A percentile compares a stretch with the other conserved stretches of the same genome.
These are phyloP conservation scores for Vitis labrusca DNA, from an alignment of 164 flowering plant genomes.

Conservation along the genomic window DNA sequence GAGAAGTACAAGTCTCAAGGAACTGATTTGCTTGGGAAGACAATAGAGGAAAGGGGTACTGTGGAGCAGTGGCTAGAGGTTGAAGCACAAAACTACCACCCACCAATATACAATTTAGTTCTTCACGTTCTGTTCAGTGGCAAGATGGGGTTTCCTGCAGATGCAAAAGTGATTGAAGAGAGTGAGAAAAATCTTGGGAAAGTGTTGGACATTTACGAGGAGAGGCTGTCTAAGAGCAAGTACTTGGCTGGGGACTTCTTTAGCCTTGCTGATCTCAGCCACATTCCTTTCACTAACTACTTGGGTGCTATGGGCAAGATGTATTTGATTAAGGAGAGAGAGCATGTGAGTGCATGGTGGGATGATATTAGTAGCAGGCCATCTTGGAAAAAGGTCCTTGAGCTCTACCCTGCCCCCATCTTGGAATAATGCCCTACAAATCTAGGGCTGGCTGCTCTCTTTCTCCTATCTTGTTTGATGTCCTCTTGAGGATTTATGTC, in stretches of 20 bases:
- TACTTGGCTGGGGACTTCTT: constrained; percentile 66
- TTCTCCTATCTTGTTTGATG: too few species aligned
- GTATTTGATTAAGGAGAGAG: constrained; percentile 38
- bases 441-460: too few species aligned
- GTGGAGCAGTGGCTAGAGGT: constrained; percentile 56
- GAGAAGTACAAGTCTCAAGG: constrained; percentile 49
- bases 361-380: constrained; percentile 32
- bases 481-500: too few species aligned
- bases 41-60: constrained; percentile 34
- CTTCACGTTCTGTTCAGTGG: constrained; percentile 30
- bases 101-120: constrained; percentile 28
- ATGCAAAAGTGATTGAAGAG: constrained; percentile 28
- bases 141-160: constrained; percentile 20
- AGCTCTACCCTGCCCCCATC: not conserved
- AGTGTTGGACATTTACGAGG: constrained; percentile 53
- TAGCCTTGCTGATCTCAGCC: constrained; percentile 60
- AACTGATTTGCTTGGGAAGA: constrained; percentile 41
- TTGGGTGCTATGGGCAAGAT: constrained; percentile 35
- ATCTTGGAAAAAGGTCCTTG: constrained; percentile 33
- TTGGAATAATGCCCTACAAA: constrained; percentile 14
- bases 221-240: constrained; percentile 44
- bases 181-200: constrained; percentile 45
- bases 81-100: constrained; percentile 40
- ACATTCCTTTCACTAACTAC: constrained; percentile 47
- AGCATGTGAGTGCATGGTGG: constrained; percentile 64